phyloP scores from a whole-genome alignment of 208 protist genomes.

The Leishmania tropica region DNA sequence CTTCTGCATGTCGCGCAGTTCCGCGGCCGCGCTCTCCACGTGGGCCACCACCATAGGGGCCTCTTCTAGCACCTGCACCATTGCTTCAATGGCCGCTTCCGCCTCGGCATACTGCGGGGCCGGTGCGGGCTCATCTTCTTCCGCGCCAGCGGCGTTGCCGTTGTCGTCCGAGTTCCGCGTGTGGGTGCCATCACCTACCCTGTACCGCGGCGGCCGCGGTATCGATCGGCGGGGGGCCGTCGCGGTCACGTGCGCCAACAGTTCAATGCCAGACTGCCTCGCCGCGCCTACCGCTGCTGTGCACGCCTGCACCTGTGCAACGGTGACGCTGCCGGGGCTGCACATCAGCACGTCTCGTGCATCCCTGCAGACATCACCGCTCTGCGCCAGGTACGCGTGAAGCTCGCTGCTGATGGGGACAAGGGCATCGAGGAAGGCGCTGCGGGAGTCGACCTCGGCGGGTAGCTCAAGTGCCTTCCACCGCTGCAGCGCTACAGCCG shows the following conservation, averaged over 20 bases:
- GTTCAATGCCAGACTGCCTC: slow-evolving; percentile 6
- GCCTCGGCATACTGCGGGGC: slow-evolving; percentile 15
- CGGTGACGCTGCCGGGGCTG: slow-evolving; percentile 13
- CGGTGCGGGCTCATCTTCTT: not conserved
- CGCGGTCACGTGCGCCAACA: not conserved
- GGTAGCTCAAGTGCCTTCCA: slow-evolving; percentile 19
- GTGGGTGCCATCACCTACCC: not conserved
- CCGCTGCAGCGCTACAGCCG: slow-evolving; percentile 5
- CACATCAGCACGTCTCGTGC: slow-evolving; percentile 25
- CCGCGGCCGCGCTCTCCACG: slow-evolving; percentile 5
- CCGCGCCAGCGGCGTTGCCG: not conserved
- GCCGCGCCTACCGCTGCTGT: slow-evolving; percentile 22
- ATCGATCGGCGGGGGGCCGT: not conserved
- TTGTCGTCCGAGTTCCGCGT: not conserved
- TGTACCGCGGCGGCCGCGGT: not conserved
- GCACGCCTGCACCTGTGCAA: slow-evolving; percentile 16
- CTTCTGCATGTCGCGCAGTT: slow-evolving; percentile 19
- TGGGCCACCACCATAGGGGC: slow-evolving; percentile 24
- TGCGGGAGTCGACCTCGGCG: not conserved
- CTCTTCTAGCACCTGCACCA: slow-evolving; percentile 24
- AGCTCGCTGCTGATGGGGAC: slow-evolving; percentile 19
- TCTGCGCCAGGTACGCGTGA: slow-evolving; percentile 19
- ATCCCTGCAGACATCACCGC: slow-evolving; percentile 18
- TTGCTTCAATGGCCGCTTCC: slow-evolving; percentile 19
- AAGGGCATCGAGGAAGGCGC: slow-evolving; percentile 9